Base-by-base conservation (phyloP, 768 basidiomycete genomes). In the Porphyrellus cyaneotinctus region DNA sequence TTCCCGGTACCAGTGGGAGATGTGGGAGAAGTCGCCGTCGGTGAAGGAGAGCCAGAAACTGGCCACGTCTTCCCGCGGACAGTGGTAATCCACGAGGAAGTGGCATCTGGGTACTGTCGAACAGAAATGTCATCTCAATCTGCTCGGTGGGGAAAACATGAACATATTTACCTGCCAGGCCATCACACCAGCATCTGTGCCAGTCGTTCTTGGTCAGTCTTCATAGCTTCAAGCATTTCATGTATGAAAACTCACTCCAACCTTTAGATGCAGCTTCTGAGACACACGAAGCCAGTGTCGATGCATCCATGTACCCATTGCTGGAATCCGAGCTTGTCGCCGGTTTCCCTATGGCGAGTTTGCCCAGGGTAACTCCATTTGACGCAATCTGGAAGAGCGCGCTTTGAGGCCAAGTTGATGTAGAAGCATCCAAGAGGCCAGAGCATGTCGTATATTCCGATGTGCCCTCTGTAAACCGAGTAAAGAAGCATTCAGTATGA, bases 321-420 rank as follows among this genome's bases (percentile, higher is more conserved):
- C 55, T 76, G 3, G 84, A 83, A 48, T 82, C 80, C 9, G 69
- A 59, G 8, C 57, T 56, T 0, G 74, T 50, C 2, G 80, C 82
- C 2, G 87, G 87, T 68, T 91, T 91, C 5, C 87, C 87, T 60
- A 91, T 86, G 54, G 89, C 81, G 45, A 89, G 73, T 69, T 91
- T 89, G 64, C 77, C 66, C 41, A 81, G 61, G 3, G 75, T 64
- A 10, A 89, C 78, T 20, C 84, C 85, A 52, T 69, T 78, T 2
- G 75, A 74, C 18, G 71, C 68, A 48, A 81, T 78, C 57, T 80
- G 70, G 64, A 81, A 77, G 31, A 81, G 62, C 0, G 77, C 67
- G 0, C 74, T 72, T n/a, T 69, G 46, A 1, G 79, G 79, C 67
- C 66, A 80, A 8, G 59, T 50, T 10, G 66, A 64, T 9, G 76